Conservation (phyloP, 2,329 filamentous ascomycete genomes). For the Sporothrix mexicana region DNA sequence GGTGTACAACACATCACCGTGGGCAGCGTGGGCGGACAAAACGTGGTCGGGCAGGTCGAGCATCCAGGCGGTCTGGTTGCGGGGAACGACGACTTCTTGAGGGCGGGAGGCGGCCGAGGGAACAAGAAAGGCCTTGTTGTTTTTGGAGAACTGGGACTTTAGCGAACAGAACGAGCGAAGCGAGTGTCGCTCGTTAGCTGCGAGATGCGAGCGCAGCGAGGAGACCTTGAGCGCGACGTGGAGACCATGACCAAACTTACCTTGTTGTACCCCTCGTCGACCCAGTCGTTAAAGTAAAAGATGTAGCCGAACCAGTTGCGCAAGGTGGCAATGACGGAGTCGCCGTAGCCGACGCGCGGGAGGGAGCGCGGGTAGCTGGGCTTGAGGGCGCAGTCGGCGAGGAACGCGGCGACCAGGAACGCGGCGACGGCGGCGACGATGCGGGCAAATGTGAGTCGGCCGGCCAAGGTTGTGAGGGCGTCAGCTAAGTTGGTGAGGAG, state of each 20-base stretch:
- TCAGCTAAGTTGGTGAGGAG: neutral
- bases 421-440: constrained; percentile 41
- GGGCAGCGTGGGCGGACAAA: constrained; percentile 51
- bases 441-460: constrained; percentile 43
- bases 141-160: constrained; percentile 48
- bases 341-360: constrained; percentile 50
- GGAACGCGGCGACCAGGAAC: constrained; percentile 48
- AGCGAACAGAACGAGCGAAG: neutral
- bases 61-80: constrained; percentile 53
- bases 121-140: constrained; percentile 50
- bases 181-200: too few species aligned
- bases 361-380: constrained; percentile 50
- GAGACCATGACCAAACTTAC: too few species aligned
- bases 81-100: constrained; percentile 53
- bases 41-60: constrained; percentile 54
- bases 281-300: constrained; percentile 49
- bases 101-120: constrained; percentile 50
- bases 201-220: too few species aligned
- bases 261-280: constrained; percentile 52
- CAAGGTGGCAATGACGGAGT: constrained; percentile 47
- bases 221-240: too few species aligned
- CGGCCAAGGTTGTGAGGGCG: neutral
- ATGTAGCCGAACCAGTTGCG: constrained; percentile 51
- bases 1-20: constrained; percentile 53
- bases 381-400: constrained; percentile 49